phyloP scores from a whole-genome alignment of 1,139 yeast species.

The Lodderomyces theae region DNA sequence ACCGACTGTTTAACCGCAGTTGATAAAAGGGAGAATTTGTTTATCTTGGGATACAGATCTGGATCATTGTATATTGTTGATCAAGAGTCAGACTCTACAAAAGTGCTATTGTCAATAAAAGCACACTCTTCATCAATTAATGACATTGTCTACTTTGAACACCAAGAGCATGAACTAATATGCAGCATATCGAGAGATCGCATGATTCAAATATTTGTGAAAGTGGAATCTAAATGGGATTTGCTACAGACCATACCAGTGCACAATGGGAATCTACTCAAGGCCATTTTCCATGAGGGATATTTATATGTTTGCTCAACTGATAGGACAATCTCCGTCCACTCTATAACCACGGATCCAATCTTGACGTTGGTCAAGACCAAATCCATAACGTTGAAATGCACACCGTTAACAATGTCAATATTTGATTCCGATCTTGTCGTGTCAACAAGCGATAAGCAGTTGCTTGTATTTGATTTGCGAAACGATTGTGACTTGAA shows the following conservation, averaged over 20 bases:
- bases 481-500: slow-evolving; percentile 31
- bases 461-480: slow-evolving; percentile 38
- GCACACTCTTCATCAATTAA: slow-evolving; percentile 53
- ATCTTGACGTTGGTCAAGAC: slow-evolving; percentile 21
- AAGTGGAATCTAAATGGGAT: slow-evolving; percentile 36
- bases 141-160: slow-evolving; percentile 34
- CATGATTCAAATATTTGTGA: slow-evolving; percentile 53
- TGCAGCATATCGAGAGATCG: slow-evolving; percentile 58
- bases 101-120: slow-evolving; percentile 19
- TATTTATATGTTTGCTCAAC: slow-evolving; percentile 53
- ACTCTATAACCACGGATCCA: slow-evolving; percentile 29
- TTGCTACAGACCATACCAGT: slow-evolving; percentile 54
- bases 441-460: slow-evolving; percentile 54
- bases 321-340: slow-evolving; percentile 57
- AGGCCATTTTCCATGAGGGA: slow-evolving; percentile 28
- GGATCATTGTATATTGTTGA: slow-evolving; percentile 37
- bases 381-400: slow-evolving; percentile 48
- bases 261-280: slow-evolving; percentile 55
- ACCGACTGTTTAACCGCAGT: slow-evolving; percentile 28
- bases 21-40: slow-evolving; percentile 20
- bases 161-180: slow-evolving; percentile 24
- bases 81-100: slow-evolving; percentile 1
- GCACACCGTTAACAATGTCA: slow-evolving; percentile 43
- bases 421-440: slow-evolving; percentile 35
- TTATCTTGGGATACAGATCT: slow-evolving; percentile 46